These are phyloP conservation scores for Skeletonema costatum DNA, from an alignment of 108 stramenopile genomes.

Conservation along the genomic window DNA sequence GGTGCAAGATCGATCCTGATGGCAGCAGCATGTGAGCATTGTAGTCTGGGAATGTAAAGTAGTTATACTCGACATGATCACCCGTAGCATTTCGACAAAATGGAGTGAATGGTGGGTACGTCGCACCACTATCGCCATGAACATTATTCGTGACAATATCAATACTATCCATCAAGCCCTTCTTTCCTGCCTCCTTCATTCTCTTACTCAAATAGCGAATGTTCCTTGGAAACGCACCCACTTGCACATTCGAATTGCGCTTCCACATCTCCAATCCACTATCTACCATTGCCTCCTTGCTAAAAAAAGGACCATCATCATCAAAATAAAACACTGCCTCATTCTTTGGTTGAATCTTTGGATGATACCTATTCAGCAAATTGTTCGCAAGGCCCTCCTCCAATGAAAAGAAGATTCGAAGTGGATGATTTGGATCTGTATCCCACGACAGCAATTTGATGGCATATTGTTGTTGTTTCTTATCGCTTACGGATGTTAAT, in stretches of 20 bases:
- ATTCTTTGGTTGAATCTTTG: conserved; percentile 63
- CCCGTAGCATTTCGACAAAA: conserved; percentile 62
- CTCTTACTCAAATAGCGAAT: conserved; percentile 50
- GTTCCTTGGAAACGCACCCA: conserved; percentile 82
- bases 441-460: conserved; percentile 55
- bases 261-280: conserved; percentile 90
- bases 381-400: conserved; percentile 76
- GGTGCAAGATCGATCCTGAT: conserved; percentile 58
- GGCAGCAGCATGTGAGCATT: conserved; percentile 50
- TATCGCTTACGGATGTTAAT: conserved; percentile 27
- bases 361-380: conserved; percentile 90
- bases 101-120: conserved; percentile 63
- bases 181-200: conserved; percentile 49
- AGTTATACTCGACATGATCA: conserved; percentile 80
- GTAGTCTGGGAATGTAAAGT: conserved; percentile 77
- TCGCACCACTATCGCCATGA: conserved; percentile 25
- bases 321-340: conserved; percentile 90
- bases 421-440: conserved; percentile 41
- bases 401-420: conserved; percentile 84
- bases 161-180: conserved; percentile 40
- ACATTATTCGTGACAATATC: conserved; percentile 29
- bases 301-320: conserved; percentile 90
- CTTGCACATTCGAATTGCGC: conserved; percentile 82
- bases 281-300: conserved; percentile 54
- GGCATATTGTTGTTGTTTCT: conserved; percentile 42